phyloP scores from a whole-genome alignment of 192 early-diverging fungal genomes.

The Backusella parvicylindrica region DNA sequence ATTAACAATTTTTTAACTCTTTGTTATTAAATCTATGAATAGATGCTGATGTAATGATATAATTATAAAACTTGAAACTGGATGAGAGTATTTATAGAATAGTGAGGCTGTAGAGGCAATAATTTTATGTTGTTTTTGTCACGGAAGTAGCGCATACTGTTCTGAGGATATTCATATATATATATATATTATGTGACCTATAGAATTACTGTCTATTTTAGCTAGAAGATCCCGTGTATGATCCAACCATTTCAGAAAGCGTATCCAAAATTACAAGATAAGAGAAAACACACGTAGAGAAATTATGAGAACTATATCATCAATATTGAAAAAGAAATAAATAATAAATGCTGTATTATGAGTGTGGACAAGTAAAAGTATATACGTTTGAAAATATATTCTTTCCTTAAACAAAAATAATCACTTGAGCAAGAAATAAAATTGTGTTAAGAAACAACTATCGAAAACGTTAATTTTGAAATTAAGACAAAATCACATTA shows the following conservation, averaged over 20 bases:
- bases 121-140: slow-evolving; percentile 89
- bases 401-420: slow-evolving; percentile 11
- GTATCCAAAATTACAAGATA: slow-evolving; percentile 86
- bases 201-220: slow-evolving; percentile 75
- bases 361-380: not conserved
- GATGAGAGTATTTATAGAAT: slow-evolving; percentile 85
- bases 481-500: slow-evolving; percentile 65
- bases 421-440: slow-evolving; percentile 64
- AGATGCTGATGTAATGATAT: slow-evolving; percentile 84
- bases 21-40: not conserved
- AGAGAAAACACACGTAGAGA: slow-evolving; percentile 83
- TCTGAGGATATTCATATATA: slow-evolving; percentile 83
- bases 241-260: slow-evolving; percentile 89
- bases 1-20: not conserved
- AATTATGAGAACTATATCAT: slow-evolving; percentile 71
- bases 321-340: slow-evolving; percentile 81
- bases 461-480: slow-evolving; percentile 83
- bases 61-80: slow-evolving; percentile 73
- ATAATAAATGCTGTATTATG: slow-evolving; percentile 62
- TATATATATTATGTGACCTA: slow-evolving; percentile 68
- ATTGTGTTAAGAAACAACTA: slow-evolving; percentile 82
- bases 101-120: slow-evolving; percentile 84
- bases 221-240: slow-evolving; percentile 86
- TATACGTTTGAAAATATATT: not conserved
- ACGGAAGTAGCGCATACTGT: slow-evolving; percentile 84